Percentiles rank a stretch among this genome's conserved stretches.
Conservation (phyloP, 306 rosid species). For the Inga oerstediana region DNA sequence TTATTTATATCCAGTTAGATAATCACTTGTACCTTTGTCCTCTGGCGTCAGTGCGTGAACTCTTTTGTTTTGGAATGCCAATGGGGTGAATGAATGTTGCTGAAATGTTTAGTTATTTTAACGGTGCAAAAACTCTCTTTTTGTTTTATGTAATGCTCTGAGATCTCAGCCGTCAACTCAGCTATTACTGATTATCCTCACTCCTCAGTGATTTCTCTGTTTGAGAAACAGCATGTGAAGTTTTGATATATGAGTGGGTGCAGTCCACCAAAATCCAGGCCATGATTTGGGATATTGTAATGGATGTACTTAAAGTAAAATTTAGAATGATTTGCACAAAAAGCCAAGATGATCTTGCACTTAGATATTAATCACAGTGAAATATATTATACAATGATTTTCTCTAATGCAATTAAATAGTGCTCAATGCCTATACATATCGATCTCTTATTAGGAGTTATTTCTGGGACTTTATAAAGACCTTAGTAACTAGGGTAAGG, state of each 20-base stretch:
- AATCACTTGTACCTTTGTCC: slow-evolving; percentile 8
- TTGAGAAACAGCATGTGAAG: slow-evolving; percentile 19
- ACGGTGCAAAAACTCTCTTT: not conserved
- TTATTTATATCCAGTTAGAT: slow-evolving; percentile 24
- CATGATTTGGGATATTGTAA: not conserved
- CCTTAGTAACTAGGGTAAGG: not conserved
- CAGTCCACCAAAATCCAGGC: not conserved
- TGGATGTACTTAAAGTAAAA: slow-evolving; percentile 6
- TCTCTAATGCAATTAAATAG: not conserved
- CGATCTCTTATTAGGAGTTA: not conserved
- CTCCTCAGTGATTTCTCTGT: not conserved
- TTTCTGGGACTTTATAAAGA: not conserved
- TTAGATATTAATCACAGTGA: not conserved
- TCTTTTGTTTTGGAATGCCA: slow-evolving; percentile 16
- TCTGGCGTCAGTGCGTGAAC: not conserved
- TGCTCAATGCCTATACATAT: not conserved
- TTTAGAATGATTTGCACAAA: not conserved
- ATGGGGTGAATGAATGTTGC: not conserved
- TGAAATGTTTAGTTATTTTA: not conserved
- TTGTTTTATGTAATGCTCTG: slow-evolving; percentile 16
- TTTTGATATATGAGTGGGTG: not conserved
- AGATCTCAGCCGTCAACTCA: not conserved
- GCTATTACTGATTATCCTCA: not conserved
- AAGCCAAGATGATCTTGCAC: not conserved
- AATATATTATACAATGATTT: not conserved